Base-by-base conservation (phyloP, 2,329 filamentous ascomycete genomes). In the Alternaria sp. region DNA sequence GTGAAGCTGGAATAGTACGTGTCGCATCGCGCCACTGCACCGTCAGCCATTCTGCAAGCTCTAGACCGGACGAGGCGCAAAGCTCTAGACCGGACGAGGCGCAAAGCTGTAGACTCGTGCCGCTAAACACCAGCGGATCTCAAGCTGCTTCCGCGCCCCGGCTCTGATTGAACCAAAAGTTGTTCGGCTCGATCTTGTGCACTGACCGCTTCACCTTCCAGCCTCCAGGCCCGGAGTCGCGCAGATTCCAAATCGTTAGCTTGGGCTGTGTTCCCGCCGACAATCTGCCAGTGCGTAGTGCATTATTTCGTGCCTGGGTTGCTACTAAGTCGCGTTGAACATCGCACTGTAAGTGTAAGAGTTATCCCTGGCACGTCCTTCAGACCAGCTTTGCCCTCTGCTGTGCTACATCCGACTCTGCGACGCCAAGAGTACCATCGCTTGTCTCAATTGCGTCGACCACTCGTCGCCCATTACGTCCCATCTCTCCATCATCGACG, bases 241-340 rank as follows among this genome's bases (percentile, higher is more conserved):
- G 67, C 50, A 59, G 41, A 72, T 74, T 73, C 70, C 71, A 73
- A 74, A 74, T 73, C 60, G 52, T 56, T 40, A 46, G 60, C 48
- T 29, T 61, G 63, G 71, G 69, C 69, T 67, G 68, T 71, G 68
- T 53, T 34, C 56, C 60, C 55, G 52, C 52, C 51, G 51, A 65
- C 54, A 46, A 51, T 52, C 54, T 52, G 24, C 34, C 40, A 51
- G 50, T 42, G 39, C 39, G 44, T 56, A 53, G 56, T 61, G 61
- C 61, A 66, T 65, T 65, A 53, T 48, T 48, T 41, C 45, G 44
- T 51, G 51, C 36, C 37, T 56, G 56, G 28, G 34, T 60, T 59
- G 60, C 63, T 51, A 60, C 62, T 62, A 44, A 58, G 56, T 59
- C 59, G 60, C 61, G 57, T 60, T 63, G 57, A 66, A 61, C 53